Evolutionary conservation across 2,329 filamentous ascomycete species (phyloP), one percentile per base, ranked within the genome.

Genomic region (Rachicladosporium sp.): DNA sequence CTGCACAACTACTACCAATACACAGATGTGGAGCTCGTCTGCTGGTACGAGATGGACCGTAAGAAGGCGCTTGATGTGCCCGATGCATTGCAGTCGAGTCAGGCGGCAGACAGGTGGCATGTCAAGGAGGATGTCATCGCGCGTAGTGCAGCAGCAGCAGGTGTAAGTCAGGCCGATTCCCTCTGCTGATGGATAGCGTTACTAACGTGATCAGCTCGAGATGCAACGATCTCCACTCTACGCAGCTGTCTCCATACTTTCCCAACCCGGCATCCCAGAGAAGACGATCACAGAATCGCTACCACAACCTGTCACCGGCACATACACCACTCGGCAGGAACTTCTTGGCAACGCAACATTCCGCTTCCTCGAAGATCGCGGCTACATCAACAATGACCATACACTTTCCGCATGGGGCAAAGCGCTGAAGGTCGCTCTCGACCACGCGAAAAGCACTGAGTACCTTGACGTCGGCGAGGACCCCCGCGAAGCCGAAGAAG

Each of bases 331-430:
- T 21, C 43, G 46, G 2, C 42, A 81, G 10, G 82, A 91, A 52
- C 73, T 89, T 40, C 65, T 73, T 15, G 66, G 86, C 11, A 84
- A 94, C 51, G 76, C 80, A 5, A 72, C 89, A 43, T 95, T 86
- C 82, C 77, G 87, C 40, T 91, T 95, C 61, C 70, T 98, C 13
- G 85, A 94, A 55, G 70, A 96, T 36, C 78, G 88, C 43, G 87
- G 81, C 15, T 98, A 95, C 53, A 71, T 93, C 35, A 76, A 91
- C 50, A 71, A 78, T 37, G 71, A 74, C 43, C 89, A 96, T 60
- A 75, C 79, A 43, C 70, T 95, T 44, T 94, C 88, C 6, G 63
- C 68, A 6, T 94, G 87, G 86, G 91, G 89, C 10, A 77, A 79
- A 51, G 84, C 84, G 12, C 68, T 96, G 31, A 77, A 78, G 23